These are phyloP conservation scores for Pezizomycotina sp. DNA, from an alignment of 2,329 filamentous ascomycete species.

Conservation along the genomic window DNA sequence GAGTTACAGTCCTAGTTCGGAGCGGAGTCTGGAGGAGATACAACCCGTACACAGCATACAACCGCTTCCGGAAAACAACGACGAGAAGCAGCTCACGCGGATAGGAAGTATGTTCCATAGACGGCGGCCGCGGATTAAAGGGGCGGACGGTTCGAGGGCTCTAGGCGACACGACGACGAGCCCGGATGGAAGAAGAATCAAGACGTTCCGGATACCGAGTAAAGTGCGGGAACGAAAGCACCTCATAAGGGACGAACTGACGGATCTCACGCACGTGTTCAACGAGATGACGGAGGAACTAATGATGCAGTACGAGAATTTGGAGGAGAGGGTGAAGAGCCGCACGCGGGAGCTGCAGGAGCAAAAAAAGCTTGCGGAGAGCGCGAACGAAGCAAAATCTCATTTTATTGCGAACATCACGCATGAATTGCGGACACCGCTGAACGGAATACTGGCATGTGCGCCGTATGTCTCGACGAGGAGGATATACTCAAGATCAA, in stretches of 20 bases:
- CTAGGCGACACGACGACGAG: constrained; percentile 21
- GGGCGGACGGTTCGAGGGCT: constrained; percentile 21
- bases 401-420: constrained; percentile 93
- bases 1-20: constrained; percentile 1
- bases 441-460: constrained; percentile 96
- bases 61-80: constrained; percentile 27
- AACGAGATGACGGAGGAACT: constrained; percentile 91
- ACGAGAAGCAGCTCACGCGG: constrained; percentile 25
- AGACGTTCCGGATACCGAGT: constrained; percentile 64
- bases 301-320: constrained; percentile 63
- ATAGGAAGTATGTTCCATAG: constrained; percentile 22
- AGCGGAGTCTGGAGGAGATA: constrained; percentile 19
- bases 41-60: constrained; percentile 13
- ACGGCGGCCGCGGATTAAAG: constrained; percentile 9
- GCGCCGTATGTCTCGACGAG: constrained; percentile 81
- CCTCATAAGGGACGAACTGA: constrained; percentile 59
- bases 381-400: constrained; percentile 94
- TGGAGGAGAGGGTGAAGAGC: constrained; percentile 71
- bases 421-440: constrained; percentile 74
- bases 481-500: constrained; percentile 63
- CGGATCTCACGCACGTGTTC: constrained; percentile 60
- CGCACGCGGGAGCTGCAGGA: constrained; percentile 72
- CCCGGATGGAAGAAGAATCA: constrained; percentile 28
- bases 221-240: constrained; percentile 64
- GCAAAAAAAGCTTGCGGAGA: constrained; percentile 40